phyloP scores from a whole-genome alignment of 495 filamentous ascomycete species.

The Bacidia rubella region DNA sequence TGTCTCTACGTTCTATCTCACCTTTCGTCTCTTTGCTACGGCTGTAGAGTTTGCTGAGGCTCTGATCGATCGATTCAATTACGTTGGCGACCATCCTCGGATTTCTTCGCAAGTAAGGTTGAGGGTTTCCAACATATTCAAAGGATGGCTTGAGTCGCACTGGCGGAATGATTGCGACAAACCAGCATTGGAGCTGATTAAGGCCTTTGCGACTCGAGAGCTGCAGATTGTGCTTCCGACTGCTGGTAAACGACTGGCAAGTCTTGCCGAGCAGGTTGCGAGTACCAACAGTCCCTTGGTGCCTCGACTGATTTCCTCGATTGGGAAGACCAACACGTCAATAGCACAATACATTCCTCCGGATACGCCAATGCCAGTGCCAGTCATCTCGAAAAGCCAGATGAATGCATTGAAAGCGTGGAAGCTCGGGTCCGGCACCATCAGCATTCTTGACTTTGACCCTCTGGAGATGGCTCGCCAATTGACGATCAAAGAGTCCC shows the following conservation, averaged over 20 bases:
- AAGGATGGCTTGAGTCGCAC: constrained; percentile 92
- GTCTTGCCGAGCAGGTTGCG: constrained; percentile 72
- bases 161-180: constrained; percentile 76
- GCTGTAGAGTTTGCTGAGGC: constrained; percentile 66
- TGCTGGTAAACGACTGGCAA: constrained; percentile 64
- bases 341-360: constrained; percentile 52
- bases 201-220: constrained; percentile 61
- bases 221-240: constrained; percentile 54
- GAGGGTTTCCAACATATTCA: constrained; percentile 91
- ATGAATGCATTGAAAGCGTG: constrained; percentile 55
- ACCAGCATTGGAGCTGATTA: constrained; percentile 59
- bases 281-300: constrained; percentile 60
- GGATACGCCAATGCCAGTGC: constrained; percentile 55
- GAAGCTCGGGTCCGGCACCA: constrained; percentile 52
- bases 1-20: constrained; percentile 90
- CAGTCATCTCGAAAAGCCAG: constrained; percentile 64
- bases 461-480: constrained; percentile 85
- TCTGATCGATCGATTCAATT: constrained; percentile 81
- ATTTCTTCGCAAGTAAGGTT: constrained; percentile 70
- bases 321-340: constrained; percentile 73
- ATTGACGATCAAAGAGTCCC: constrained; percentile 84
- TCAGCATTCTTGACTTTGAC: constrained; percentile 85
- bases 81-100: constrained; percentile 62
- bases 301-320: constrained; percentile 75
- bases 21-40: constrained; percentile 87